These are phyloP conservation scores for Picochlorum sp. DNA, from an alignment of 139 green algal genomes.

Conservation along the genomic window DNA sequence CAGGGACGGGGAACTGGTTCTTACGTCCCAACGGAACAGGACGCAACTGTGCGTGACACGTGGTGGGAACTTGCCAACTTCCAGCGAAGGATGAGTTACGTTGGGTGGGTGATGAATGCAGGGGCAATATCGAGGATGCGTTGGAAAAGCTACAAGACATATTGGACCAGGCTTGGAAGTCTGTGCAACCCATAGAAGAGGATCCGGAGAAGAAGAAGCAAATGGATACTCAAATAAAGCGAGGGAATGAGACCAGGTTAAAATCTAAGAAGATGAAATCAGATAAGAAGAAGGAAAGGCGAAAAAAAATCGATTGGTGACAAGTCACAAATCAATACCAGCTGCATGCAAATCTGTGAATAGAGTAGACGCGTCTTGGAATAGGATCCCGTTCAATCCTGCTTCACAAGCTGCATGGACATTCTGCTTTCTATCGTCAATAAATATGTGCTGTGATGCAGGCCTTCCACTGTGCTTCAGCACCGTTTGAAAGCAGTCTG, in stretches of 20 bases:
- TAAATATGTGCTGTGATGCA: slow-evolving; percentile 30
- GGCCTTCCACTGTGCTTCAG: slow-evolving; percentile 16
- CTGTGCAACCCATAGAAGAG: slow-evolving; percentile 52
- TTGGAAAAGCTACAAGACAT: slow-evolving; percentile 80
- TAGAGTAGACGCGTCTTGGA: slow-evolving; percentile 22
- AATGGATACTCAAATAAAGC: slow-evolving; percentile 61
- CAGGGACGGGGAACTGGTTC: slow-evolving; percentile 79
- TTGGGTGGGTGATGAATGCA: slow-evolving; percentile 27
- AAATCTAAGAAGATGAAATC: slow-evolving; percentile 62
- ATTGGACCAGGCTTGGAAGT: slow-evolving; percentile 62
- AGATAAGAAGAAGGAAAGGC: slow-evolving; percentile 67
- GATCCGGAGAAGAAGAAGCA: slow-evolving; percentile 71
- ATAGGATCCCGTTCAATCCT: slow-evolving; percentile 35
- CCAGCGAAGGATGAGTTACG: neutral
- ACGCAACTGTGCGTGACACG: slow-evolving; percentile 62
- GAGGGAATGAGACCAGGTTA: slow-evolving; percentile 63
- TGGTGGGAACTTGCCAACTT: no score
- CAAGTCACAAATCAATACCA: slow-evolving; percentile 14
- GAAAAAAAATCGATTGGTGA: slow-evolving; percentile 44
- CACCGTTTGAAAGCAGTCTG: slow-evolving; percentile 33
- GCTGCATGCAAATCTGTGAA: slow-evolving; percentile 18
- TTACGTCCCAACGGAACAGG: slow-evolving; percentile 69
- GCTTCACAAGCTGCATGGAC: slow-evolving; percentile 14
- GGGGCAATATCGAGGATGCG: slow-evolving; percentile 82
- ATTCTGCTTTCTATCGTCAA: slow-evolving; percentile 53